Conservation (phyloP, 257 asterid species). For the Capsicum pubescens region DNA sequence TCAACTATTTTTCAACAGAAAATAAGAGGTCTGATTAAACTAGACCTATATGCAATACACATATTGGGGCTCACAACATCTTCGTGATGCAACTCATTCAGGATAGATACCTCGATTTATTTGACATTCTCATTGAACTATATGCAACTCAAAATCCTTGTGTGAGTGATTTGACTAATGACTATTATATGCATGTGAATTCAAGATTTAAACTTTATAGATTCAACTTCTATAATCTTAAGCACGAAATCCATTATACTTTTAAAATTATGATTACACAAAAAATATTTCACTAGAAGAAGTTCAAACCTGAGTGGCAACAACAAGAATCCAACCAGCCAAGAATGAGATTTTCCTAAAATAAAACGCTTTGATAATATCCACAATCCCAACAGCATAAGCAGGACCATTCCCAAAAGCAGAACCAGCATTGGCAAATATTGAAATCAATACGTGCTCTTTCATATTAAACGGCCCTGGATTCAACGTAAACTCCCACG, state of each 20-base stretch:
- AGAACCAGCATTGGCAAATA: slow-evolving; percentile 69
- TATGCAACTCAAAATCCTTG: neutral
- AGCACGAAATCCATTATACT: too few relatives aligned
- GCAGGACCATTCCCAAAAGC: slow-evolving; percentile 61
- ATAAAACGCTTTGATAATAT: slow-evolving; percentile 64
- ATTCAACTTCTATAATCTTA: too few relatives aligned
- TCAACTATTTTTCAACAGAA: neutral
- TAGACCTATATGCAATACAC: neutral
- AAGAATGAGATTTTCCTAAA: slow-evolving; percentile 53
- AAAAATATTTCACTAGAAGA: neutral
- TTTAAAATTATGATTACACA: too few relatives aligned
- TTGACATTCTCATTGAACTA: neutral
- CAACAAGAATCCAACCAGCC: slow-evolving; percentile 60
- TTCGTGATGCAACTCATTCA: neutral
- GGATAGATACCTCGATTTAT: neutral
- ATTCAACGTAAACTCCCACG: slow-evolving; percentile 56
- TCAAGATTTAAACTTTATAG: too few relatives aligned
- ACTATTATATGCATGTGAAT: neutral
- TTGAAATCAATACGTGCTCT: slow-evolving; percentile 73
- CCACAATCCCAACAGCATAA: slow-evolving; percentile 63
- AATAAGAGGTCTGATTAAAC: neutral
- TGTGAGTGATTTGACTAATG: neutral
- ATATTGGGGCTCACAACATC: too few relatives aligned
- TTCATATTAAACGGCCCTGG: slow-evolving; percentile 79
- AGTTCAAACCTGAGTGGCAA: slow-evolving; percentile 61